Percentiles rank a stretch among this genome's conserved stretches.
These are phyloP conservation scores for Cladochytrium replicatum DNA, from an alignment of 192 early-diverging fungal species.

Conservation along the genomic window DNA sequence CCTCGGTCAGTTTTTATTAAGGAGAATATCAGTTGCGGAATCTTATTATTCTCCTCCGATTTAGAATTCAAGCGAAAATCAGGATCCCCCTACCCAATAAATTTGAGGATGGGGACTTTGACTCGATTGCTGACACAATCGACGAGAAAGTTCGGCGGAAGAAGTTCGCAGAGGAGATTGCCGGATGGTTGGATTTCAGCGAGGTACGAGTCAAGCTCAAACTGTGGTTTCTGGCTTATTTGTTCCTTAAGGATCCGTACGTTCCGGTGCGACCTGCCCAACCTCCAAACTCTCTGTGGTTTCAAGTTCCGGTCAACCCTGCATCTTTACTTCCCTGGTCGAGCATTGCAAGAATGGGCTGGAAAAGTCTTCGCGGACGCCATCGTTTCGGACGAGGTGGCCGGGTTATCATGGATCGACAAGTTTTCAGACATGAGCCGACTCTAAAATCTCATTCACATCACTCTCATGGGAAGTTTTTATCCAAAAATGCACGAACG, in stretches of 20 bases:
- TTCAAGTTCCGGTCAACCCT: not conserved
- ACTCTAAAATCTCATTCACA: not conserved
- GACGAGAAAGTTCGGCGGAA: conserved; percentile 45
- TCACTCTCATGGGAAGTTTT: not conserved
- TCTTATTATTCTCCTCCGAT: not conserved
- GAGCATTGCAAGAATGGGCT: not conserved
- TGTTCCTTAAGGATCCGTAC: conserved; percentile 31
- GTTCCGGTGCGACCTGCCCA: conserved; percentile 31
- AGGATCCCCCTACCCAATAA: conserved; percentile 46
- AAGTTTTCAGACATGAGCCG: conserved; percentile 11
- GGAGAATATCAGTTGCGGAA: not conserved
- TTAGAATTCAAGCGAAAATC: conserved; percentile 37
- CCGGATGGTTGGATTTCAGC: conserved; percentile 58
- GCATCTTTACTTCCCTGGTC: not conserved
- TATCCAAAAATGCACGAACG: not conserved
- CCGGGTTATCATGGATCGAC: conserved; percentile 64
- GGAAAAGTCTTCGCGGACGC: conserved; percentile 30
- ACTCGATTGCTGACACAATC: conserved; percentile 34
- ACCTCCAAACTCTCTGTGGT: conserved; percentile 1
- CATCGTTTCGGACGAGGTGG: conserved; percentile 68
- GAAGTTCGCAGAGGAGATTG: conserved; percentile 40
- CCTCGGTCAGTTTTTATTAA: conserved; percentile 18
- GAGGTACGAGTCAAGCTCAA: conserved; percentile 37
- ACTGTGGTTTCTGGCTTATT: not conserved
- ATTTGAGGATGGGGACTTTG: conserved; percentile 23